Conservation (phyloP, 768 basidiomycete genomes). For the Mycena rebaudengoi region DNA sequence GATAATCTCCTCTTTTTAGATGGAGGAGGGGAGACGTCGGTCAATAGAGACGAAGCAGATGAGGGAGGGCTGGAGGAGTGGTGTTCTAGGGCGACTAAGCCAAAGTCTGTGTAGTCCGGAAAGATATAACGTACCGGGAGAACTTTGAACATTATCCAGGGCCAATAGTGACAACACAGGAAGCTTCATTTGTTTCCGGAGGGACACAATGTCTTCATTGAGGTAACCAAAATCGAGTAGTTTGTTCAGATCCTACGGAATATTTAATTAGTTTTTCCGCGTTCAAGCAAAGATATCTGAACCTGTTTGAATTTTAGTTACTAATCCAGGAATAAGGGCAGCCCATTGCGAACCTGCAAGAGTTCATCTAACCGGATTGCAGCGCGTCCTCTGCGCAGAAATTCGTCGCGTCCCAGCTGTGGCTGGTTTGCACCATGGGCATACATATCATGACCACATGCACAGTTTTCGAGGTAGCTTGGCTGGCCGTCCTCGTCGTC, state of each 20-base stretch:
- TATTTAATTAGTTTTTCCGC: background rate
- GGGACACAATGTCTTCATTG: slow-evolving; percentile 72
- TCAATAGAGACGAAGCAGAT: slow-evolving; percentile 59
- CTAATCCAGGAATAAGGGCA: background rate
- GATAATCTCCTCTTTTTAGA: slow-evolving; percentile 59
- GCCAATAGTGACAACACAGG: slow-evolving; percentile 60
- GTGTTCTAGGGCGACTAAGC: slow-evolving; percentile 35
- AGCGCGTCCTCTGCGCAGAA: slow-evolving; percentile 74
- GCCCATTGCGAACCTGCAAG: slow-evolving; percentile 66
- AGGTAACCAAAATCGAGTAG: slow-evolving; percentile 83
- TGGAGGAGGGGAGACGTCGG: slow-evolving; percentile 56
- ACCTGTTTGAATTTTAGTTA: slow-evolving; percentile 5
- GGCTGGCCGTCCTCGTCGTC: slow-evolving; percentile 68
- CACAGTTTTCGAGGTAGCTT: slow-evolving; percentile 67
- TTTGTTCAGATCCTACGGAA: slow-evolving; percentile 71
- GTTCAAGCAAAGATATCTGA: background rate
- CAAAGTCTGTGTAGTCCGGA: background rate
- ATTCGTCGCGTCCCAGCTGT: slow-evolving; percentile 67
- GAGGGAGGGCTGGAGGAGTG: slow-evolving; percentile 47
- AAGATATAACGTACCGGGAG: slow-evolving; percentile 55
- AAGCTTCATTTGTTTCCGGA: slow-evolving; percentile 75
- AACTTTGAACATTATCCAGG: slow-evolving; percentile 54
- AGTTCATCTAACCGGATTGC: slow-evolving; percentile 85
- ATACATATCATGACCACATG: slow-evolving; percentile 71
- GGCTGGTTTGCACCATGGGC: slow-evolving; percentile 74